Evolutionary conservation across 2,329 filamentous ascomycete species (phyloP).

Genomic region (Neofusicoccum cordaticola): DNA sequence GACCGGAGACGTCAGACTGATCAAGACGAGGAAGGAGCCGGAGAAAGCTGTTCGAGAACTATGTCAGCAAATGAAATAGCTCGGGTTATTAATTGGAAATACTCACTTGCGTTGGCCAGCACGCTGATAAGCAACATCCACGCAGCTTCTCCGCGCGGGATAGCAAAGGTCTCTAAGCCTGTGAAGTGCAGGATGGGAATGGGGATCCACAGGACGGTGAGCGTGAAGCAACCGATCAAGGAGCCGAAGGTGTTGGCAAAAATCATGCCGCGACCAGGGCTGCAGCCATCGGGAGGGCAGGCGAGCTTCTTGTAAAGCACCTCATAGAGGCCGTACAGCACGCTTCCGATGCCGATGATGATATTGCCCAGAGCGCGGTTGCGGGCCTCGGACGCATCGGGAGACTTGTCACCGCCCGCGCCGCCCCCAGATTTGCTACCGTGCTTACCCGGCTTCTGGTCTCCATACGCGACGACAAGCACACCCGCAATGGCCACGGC

Average conservation of each 20-base stretch:
- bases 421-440: conserved; percentile 56
- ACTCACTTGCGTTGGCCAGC: conserved; percentile 74
- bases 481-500: conserved; percentile 84
- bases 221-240: conserved; percentile 81
- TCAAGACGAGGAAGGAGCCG: conserved; percentile 87
- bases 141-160: conserved; percentile 75
- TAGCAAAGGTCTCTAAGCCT: conserved; percentile 76
- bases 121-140: conserved; percentile 79
- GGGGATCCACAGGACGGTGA: conserved; percentile 87
- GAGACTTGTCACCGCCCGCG: conserved; percentile 45
- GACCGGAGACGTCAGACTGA: conserved; percentile 88
- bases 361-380: conserved; percentile 81
- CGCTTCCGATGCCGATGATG: conserved; percentile 84
- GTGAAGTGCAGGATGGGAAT: conserved; percentile 77
- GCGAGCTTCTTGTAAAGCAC: conserved; percentile 92
- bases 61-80: neutral
- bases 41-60: conserved; percentile 61
- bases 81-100: neutral
- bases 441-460: conserved; percentile 55
- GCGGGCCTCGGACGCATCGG: conserved; percentile 53
- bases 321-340: conserved; percentile 95
- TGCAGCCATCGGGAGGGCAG: conserved; percentile 86
- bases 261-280: conserved; percentile 83
- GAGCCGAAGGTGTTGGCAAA: conserved; percentile 93
- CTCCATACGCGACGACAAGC: conserved; percentile 92